Base-by-base conservation (phyloP, 192 early-diverging fungal species). In the Entrophospora sp. region DNA sequence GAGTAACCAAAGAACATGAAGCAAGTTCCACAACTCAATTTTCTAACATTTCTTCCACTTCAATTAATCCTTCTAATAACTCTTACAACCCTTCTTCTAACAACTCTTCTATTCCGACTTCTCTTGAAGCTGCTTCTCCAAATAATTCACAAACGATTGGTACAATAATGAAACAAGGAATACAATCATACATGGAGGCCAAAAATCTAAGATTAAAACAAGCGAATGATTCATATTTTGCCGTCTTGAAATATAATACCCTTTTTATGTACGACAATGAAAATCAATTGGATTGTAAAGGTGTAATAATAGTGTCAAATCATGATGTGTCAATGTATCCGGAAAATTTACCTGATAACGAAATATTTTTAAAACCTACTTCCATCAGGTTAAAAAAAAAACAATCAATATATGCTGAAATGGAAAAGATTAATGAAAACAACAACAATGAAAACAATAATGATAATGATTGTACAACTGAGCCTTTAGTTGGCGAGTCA, bases 211-310 rank as follows among this genome's bases (percentile, higher is more conserved):
- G 25, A 37, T 0, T 40, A 18, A 60, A 60, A 60, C 70, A 71
- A 18, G 68, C 68, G 37, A 71, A 80, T 37, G 82, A 85, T 43
- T 71, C 77, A 36, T 83, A 82, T 57, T 94, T 83, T 65, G 89
- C 76, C 1, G 87, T 90, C 1, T 69, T 94, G 27, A 82, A 85
- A 27, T 82, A 87, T 63, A 85, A 89, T 58, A 88, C 85, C 12
- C 72, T 94, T 34, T 87, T 89, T 40, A 68, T 94, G 68, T 94
- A 94, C 68, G 83, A 88, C 36, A 79, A 81, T 45, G 92, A 91
- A 55, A 75, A 83, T 22, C 82, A 86, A 73, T 53, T 77, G 34
- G 86, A 91, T 59, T 91, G 89, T 71, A 81, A 82, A 25, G 76
- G 85, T 5, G 84, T 91, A 1, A 83, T 91, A 12, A 73, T 81